These are phyloP conservation scores for Coniochaeta pulveracea DNA, from an alignment of 2,329 filamentous ascomycete genomes.

Conservation along the genomic window DNA sequence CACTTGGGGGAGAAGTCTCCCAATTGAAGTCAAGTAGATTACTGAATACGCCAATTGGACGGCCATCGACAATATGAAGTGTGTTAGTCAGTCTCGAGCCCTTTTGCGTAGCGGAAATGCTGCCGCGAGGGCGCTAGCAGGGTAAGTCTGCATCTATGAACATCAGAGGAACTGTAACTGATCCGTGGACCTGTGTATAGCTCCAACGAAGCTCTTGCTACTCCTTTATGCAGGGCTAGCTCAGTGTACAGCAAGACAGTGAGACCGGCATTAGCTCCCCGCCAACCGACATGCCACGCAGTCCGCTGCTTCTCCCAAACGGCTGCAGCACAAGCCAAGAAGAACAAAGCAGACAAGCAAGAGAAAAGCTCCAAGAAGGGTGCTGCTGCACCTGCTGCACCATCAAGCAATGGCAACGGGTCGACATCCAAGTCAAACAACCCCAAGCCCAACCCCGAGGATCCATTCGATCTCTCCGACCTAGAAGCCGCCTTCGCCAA, in stretches of 20 bases:
- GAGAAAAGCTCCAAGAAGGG: neutral
- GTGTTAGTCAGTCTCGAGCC: constrained; percentile 8
- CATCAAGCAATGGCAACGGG: neutral
- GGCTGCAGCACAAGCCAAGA: constrained; percentile 2
- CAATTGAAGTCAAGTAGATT: constrained; percentile 3
- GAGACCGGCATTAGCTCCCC: neutral
- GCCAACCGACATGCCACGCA: neutral
- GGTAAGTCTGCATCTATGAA: constrained; percentile 9
- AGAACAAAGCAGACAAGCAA: constrained; percentile 2
- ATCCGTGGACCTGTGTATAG: neutral
- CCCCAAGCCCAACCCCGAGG: constrained; percentile 23
- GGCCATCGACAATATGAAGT: constrained; percentile 10
- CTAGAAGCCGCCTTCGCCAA: constrained; percentile 30
- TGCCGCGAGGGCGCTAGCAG: constrained; percentile 3
- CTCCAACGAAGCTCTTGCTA: neutral
- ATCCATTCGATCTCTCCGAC: constrained; percentile 38
- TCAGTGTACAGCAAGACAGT: neutral
- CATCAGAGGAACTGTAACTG: neutral
- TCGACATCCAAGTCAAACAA: neutral
- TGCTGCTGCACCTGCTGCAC: constrained; percentile 1
- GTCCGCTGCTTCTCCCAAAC: constrained; percentile 4
- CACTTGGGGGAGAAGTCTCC: neutral
- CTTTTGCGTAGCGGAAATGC: constrained; percentile 9
- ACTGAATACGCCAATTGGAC: neutral
- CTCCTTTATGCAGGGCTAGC: neutral